phyloP scores from a whole-genome alignment of 257 asterid species.

The Scutellaria baicalensis region DNA sequence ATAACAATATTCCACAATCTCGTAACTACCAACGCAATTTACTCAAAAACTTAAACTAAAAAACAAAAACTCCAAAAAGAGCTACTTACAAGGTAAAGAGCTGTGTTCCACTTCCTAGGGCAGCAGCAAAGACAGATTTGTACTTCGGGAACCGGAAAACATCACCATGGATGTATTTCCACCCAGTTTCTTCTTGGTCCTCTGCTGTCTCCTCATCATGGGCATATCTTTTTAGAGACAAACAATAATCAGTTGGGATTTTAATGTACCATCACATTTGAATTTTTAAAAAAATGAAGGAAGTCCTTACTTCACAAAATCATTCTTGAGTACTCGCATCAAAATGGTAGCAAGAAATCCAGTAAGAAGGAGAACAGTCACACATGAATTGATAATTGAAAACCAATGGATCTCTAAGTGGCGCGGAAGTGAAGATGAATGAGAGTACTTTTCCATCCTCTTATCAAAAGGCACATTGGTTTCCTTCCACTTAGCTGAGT shows the following conservation, averaged over 20 bases:
- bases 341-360: slow-evolving; percentile 63
- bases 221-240: slow-evolving; percentile 41
- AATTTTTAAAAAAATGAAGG: not conserved
- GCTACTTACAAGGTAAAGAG: slow-evolving; percentile 57
- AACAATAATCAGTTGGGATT: slow-evolving; percentile 4
- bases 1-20: not conserved
- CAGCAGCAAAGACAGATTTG: slow-evolving; percentile 59
- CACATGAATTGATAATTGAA: slow-evolving; percentile 66
- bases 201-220: slow-evolving; percentile 67
- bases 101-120: slow-evolving; percentile 68
- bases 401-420: slow-evolving; percentile 74
- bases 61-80: not conserved
- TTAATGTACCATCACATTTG: not conserved
- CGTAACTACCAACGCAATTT: not conserved
- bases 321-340: slow-evolving; percentile 68
- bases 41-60: not conserved
- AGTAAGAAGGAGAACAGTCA: slow-evolving; percentile 57
- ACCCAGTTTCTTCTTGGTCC: slow-evolving; percentile 71
- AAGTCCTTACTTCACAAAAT: slow-evolving; percentile 57
- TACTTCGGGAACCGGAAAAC: slow-evolving; percentile 60
- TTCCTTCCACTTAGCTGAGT: slow-evolving; percentile 59
- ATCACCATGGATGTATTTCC: slow-evolving; percentile 79
- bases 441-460: slow-evolving; percentile 67
- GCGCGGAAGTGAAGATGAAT: slow-evolving; percentile 51
- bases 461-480: slow-evolving; percentile 49